Evolutionary conservation across 306 rosid species (phyloP).

Genomic region (Styphnolobium japonicum): DNA sequence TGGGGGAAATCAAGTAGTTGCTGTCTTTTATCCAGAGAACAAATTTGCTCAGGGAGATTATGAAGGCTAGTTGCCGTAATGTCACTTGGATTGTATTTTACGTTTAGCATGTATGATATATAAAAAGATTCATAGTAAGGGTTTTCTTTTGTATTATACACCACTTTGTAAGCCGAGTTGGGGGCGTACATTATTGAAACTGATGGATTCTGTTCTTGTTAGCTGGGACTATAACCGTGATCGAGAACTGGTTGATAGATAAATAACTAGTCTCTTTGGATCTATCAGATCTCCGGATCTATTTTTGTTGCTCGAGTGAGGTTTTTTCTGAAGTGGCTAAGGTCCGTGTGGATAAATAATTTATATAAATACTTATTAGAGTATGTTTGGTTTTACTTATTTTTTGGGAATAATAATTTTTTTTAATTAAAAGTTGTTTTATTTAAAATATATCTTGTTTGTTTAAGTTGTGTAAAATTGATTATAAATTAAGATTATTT

Average conservation of each 20-base stretch:
- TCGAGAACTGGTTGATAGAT: slow-evolving; percentile 24
- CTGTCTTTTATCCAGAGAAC: slow-evolving; percentile 76
- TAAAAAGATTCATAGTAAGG: slow-evolving; percentile 14
- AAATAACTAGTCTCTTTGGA: not conserved
- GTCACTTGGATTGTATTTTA: slow-evolving; percentile 13
- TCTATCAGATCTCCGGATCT: not conserved
- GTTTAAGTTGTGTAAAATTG: too few relatives aligned
- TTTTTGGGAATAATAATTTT: too few relatives aligned
- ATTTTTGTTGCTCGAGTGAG: not conserved
- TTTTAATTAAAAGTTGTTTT: too few relatives aligned
- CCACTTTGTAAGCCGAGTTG: not conserved
- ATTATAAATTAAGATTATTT: too few relatives aligned
- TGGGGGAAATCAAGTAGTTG: slow-evolving; percentile 82
- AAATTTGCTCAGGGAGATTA: slow-evolving; percentile 85
- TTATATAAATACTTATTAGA: too few relatives aligned
- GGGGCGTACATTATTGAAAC: slow-evolving; percentile 15
- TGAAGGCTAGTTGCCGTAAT: slow-evolving; percentile 48
- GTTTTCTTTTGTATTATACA: slow-evolving; percentile 12
- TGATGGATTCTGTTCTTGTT: not conserved
- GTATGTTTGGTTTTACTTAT: too few relatives aligned
- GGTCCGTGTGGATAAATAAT: too few relatives aligned
- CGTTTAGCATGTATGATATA: not conserved
- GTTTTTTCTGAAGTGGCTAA: not conserved
- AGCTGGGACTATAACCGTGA: not conserved
- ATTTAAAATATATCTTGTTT: too few relatives aligned